These are phyloP conservation scores for Mucor racemosus DNA, from an alignment of 371 early-diverging fungal genomes.

Conservation along the genomic window DNA sequence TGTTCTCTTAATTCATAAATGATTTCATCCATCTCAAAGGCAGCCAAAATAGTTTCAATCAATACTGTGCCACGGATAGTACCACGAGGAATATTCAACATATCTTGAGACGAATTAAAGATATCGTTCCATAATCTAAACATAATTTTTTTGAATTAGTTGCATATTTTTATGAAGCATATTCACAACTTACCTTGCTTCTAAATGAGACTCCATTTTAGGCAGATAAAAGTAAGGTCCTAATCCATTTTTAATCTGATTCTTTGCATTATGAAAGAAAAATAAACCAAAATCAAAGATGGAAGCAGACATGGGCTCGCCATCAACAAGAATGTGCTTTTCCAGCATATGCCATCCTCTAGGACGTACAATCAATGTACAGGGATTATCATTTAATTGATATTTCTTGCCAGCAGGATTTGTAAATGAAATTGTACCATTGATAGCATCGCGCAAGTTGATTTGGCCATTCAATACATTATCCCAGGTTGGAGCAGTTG, in stretches of 20 bases:
- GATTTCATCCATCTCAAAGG: conserved; percentile 98
- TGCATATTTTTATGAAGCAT: background rate
- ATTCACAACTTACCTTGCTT: conserved; percentile 65
- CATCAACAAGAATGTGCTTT: conserved; percentile 91
- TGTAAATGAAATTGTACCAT: conserved; percentile 82
- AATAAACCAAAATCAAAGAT: conserved; percentile 96
- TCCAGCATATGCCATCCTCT: conserved; percentile 98
- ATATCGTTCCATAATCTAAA: conserved; percentile 92
- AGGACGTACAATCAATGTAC: conserved; percentile 91
- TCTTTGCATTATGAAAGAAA: conserved; percentile 95
- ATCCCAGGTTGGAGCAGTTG: conserved; percentile 93
- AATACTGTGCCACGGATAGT: conserved; percentile 95
- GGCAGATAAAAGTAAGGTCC: conserved; percentile 98
- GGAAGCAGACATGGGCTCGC: conserved; percentile 88
- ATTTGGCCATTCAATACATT: conserved; percentile 87
- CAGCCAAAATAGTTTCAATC: conserved; percentile 96
- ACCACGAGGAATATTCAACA: conserved; percentile 86
- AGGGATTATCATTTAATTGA: conserved; percentile 82
- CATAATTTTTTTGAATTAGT: background rate
- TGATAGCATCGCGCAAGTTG: conserved; percentile 92
- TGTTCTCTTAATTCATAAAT: conserved; percentile 97
- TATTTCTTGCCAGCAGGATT: conserved; percentile 93
- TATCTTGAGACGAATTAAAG: conserved; percentile 93
- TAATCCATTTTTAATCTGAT: conserved; percentile 76
- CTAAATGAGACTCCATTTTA: conserved; percentile 96